Percentiles rank a stretch among this genome's conserved stretches.
phyloP scores from a whole-genome alignment of 2,329 filamentous ascomycete species.

The Botrytis squamosa region DNA sequence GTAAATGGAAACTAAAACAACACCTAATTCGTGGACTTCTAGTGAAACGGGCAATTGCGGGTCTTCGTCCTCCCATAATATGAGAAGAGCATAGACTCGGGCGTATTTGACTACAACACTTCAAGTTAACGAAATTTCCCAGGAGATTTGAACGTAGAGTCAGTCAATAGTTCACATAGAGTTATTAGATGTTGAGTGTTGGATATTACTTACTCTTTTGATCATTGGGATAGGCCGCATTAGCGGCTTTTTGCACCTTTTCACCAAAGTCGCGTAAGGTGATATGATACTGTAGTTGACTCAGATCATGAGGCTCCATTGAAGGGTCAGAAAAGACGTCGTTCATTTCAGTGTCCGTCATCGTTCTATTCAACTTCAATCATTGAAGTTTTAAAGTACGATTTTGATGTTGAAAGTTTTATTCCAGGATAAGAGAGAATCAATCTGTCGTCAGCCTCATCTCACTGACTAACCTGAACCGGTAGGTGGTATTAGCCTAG shows the following conservation, averaged over 20 bases:
- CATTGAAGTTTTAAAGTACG: neutral
- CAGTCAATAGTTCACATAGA: neutral
- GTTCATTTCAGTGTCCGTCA: neutral
- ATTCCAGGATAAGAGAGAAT: neutral
- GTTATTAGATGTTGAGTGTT: neutral
- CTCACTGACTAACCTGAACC: neutral
- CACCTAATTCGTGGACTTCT: neutral
- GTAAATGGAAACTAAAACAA: neutral
- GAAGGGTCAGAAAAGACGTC: neutral
- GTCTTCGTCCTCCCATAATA: neutral
- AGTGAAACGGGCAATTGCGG: neutral
- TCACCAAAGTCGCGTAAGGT: slow-evolving; percentile 23
- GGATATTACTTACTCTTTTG: slow-evolving; percentile 45
- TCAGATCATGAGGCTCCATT: slow-evolving; percentile 14
- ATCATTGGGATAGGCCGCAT: slow-evolving; percentile 60
- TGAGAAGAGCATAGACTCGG: slow-evolving; percentile 37
- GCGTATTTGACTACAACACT: slow-evolving; percentile 43
- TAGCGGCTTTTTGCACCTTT: slow-evolving; percentile 61
- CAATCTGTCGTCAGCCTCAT: neutral
- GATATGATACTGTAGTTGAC: slow-evolving; percentile 25
- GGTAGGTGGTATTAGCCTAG: neutral
- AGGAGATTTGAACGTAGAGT: neutral
- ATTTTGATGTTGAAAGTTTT: neutral
- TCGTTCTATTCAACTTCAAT: neutral
- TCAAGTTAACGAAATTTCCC: neutral